Percentiles rank a stretch among this genome's conserved stretches.
These are phyloP conservation scores for Nyctanthes arbortristis DNA, from an alignment of 257 asterid genomes.

Conservation along the genomic window DNA sequence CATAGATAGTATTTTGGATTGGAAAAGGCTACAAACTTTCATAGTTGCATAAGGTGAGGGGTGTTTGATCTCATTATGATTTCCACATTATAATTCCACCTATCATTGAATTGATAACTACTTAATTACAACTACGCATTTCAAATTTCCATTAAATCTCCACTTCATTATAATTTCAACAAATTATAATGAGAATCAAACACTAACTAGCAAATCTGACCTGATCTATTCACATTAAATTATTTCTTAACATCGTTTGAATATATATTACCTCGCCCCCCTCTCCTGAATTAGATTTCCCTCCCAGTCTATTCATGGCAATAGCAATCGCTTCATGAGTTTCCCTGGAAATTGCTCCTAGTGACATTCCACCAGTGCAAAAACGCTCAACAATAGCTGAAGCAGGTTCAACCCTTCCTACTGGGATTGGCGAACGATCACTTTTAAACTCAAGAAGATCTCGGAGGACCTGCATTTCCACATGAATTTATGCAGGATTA, in stretches of 20 bases:
- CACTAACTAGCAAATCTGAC: background rate
- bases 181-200: too few species aligned
- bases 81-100: too few species aligned
- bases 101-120: too few species aligned
- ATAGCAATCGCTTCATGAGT: slow-evolving; percentile 99
- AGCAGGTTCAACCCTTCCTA: slow-evolving; percentile 94
- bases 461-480: slow-evolving; percentile 72
- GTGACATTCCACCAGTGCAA: slow-evolving; percentile 99
- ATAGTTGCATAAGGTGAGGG: too few species aligned
- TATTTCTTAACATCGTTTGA: background rate
- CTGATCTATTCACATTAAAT: background rate
- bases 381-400: slow-evolving; percentile 85
- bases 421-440: slow-evolving; percentile 86
- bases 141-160: too few species aligned
- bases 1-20: background rate
- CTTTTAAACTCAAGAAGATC: slow-evolving; percentile 92
- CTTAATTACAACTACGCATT: too few species aligned
- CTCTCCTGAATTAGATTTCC: slow-evolving; percentile 98
- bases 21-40: background rate
- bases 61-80: too few species aligned
- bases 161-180: too few species aligned
- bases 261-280: slow-evolving; percentile 89
- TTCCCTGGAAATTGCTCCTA: slow-evolving; percentile 99
- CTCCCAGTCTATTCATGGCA: slow-evolving; percentile 96
- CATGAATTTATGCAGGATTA: background rate